Evolutionary conservation across 495 filamentous ascomycete genomes (phyloP).

Genomic region (Cryomyces antarcticus): DNA sequence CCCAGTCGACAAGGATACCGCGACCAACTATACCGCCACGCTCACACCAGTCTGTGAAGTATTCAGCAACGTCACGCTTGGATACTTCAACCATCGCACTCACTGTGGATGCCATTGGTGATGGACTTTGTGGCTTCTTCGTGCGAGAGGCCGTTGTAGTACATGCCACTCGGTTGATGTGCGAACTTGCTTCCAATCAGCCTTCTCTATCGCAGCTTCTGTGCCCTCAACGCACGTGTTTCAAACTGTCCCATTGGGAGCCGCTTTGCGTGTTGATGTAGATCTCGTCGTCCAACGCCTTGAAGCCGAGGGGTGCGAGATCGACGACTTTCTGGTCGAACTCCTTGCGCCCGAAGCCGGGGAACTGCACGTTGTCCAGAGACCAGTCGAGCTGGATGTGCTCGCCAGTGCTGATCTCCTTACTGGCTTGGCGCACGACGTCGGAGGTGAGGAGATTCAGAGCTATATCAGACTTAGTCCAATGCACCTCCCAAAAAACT

Average conservation of each 20-base stretch:
- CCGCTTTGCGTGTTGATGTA: conserved; percentile 6
- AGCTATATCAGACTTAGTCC: neutral
- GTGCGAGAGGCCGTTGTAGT: conserved; percentile 9
- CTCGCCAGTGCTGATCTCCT: conserved; percentile 9
- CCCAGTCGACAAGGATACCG: conserved; percentile 34
- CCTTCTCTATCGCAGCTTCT: neutral
- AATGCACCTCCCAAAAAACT: neutral
- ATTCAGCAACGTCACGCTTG: neutral
- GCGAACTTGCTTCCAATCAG: conserved; percentile 1
- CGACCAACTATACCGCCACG: conserved; percentile 29
- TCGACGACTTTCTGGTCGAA: conserved; percentile 1
- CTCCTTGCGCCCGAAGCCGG: neutral
- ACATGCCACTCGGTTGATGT: neutral
- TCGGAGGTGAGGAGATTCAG: conserved; percentile 13
- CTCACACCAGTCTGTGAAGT: conserved; percentile 2
- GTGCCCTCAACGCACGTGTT: neutral
- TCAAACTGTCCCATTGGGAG: conserved; percentile 6
- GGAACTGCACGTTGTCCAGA: neutral
- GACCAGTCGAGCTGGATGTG: conserved; percentile 2
- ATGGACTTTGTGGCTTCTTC: conserved; percentile 1
- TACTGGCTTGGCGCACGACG: conserved; percentile 7
- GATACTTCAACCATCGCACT: neutral
- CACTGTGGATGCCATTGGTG: conserved; percentile 7
- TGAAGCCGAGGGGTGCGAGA: conserved; percentile 1
- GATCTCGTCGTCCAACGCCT: conserved; percentile 3